Base-by-base conservation (phyloP, 2,329 filamentous ascomycete genomes). In the Exserohilum turcica region DNA sequence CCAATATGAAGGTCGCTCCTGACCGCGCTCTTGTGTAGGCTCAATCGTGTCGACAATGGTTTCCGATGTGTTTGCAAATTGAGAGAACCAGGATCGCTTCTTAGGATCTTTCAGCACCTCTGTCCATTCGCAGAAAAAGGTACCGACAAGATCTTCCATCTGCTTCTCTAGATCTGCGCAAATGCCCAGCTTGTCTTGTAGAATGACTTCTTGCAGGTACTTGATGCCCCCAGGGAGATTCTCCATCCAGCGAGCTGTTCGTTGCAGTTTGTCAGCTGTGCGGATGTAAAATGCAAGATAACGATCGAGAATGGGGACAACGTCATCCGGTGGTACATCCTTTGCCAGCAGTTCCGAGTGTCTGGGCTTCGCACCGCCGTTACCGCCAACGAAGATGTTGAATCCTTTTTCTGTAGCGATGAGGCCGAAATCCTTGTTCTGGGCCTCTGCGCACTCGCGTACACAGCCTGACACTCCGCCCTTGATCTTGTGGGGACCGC, bases 201-300 rank as follows among this genome's bases (percentile, higher is more conserved):
- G 80, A 29, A 96, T 83, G 3, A 96, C 92, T 65, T 92, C 85
- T 46, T 86, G 86, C 0, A 96, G 84, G 70, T 96, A 96, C 54
- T 84, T 83, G 75, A 96, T 87, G 1, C 92, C 92, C 5, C 91
- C 92, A 0, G 92, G 91, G 0, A 96, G 82, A 46, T 82, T 84
- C 74, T 96, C 92, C 32, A 96, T 80, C 92, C 92, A 96, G 19
- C 91, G 84, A 0, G 92, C 92, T 21, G 92, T 96, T 43, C 92
- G 85, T 75, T 96, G 91, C 0, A 96, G 84, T 70, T 90, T 92
- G 77, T 96, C 92, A 38, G 91, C 92, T 0, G 92, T 95, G 61
- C 91, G 89, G 66, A 96, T 94, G 77, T 96, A 96, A 79, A 96
- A 93, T 77, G 92, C 91, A 19, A 96, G 83, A 69, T 94, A 96